phyloP scores from a whole-genome alignment of 441 rosid genomes.

The Adansonia madagascariensis region DNA sequence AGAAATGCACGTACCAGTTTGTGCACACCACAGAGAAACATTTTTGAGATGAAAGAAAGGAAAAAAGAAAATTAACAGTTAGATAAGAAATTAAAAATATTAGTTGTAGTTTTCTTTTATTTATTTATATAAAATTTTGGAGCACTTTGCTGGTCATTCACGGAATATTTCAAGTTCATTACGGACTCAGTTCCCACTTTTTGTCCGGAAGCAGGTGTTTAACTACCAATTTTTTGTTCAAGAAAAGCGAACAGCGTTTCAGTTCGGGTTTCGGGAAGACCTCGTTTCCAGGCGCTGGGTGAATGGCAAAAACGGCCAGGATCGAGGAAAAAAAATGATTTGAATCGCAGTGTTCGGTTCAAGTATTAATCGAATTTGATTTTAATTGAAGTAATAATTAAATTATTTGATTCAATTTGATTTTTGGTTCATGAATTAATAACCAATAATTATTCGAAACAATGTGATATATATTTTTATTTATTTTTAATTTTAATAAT shows the following conservation, averaged over 20 bases:
- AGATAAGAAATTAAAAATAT: background rate
- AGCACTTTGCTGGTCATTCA: constrained; percentile 38
- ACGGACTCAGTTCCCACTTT: constrained; percentile 44
- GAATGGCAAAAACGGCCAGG: background rate
- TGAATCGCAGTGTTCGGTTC: no score
- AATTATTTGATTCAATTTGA: no score
- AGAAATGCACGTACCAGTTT: no score
- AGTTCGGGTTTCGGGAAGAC: background rate
- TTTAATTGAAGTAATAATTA: no score
- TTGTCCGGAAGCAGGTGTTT: constrained; percentile 56
- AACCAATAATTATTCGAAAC: no score
- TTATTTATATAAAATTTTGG: constrained; percentile 17
- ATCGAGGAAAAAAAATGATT: no score
- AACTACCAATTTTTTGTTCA: constrained; percentile 11
- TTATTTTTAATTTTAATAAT: no score
- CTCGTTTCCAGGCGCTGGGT: background rate
- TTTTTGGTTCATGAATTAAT: no score
- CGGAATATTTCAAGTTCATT: constrained; percentile 46
- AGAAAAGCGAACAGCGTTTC: constrained; percentile 24
- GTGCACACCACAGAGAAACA: no score
- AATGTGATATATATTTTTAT: no score
- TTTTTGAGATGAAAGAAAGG: background rate
- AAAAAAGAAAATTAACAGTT: background rate
- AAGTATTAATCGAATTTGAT: no score
- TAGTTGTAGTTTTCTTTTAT: background rate